Conservation (phyloP, 2,329 filamentous ascomycete species). For the Drechslerella dactyloides region DNA sequence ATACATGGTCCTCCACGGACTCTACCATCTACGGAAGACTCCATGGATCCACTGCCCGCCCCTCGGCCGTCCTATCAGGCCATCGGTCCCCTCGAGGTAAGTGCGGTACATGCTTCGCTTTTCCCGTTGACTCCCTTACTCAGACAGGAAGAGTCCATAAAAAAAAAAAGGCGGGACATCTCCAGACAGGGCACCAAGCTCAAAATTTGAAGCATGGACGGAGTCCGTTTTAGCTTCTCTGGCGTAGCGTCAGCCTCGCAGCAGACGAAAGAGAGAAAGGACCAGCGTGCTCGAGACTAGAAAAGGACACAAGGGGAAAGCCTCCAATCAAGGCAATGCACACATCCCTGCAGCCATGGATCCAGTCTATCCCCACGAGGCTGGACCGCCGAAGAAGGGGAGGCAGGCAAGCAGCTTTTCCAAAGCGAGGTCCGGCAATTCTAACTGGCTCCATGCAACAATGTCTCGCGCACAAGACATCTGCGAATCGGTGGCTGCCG, state of each 20-base stretch:
- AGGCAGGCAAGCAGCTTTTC: conserved; percentile 29
- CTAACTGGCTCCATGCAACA: conserved; percentile 44
- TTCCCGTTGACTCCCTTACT: conserved; percentile 13
- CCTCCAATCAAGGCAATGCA: conserved; percentile 42
- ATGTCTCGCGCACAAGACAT: conserved; percentile 50
- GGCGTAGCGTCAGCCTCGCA: conserved; percentile 43
- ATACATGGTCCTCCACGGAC: conserved; percentile 17
- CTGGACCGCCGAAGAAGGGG: conserved; percentile 36
- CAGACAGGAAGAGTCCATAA: conserved; percentile 17
- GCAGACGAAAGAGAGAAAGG: not conserved
- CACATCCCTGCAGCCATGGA: conserved; percentile 47
- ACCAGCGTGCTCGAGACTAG: too few species aligned
- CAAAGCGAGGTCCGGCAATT: conserved; percentile 14
- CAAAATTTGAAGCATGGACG: conserved; percentile 30
- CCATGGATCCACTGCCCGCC: conserved; percentile 17
- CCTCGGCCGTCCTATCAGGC: conserved; percentile 18
- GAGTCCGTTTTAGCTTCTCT: conserved; percentile 36
- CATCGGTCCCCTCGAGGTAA: not conserved
- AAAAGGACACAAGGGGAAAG: conserved; percentile 20
- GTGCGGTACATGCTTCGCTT: conserved; percentile 27
- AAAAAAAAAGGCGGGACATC: conserved; percentile 14
- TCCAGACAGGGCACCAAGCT: conserved; percentile 18
- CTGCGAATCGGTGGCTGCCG: conserved; percentile 44
- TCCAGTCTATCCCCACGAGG: conserved; percentile 43
- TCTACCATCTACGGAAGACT: conserved; percentile 16